Conservation (phyloP, 495 filamentous ascomycete genomes). For the Daldinia vernicosa region DNA sequence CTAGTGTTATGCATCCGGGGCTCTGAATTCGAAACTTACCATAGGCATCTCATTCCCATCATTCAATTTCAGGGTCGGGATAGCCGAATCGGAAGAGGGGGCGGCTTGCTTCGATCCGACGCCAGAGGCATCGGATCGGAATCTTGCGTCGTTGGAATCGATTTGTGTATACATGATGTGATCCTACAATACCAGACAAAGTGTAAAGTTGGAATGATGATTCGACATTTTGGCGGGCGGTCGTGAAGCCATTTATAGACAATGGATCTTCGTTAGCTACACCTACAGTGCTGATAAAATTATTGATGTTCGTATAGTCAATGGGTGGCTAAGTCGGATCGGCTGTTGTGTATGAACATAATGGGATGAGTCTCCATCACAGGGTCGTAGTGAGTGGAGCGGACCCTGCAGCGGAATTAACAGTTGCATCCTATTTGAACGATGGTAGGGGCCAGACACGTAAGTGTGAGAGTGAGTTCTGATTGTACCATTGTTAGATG, state of each 20-base stretch:
- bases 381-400: conserved; percentile 14
- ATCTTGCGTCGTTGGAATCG: conserved; percentile 44
- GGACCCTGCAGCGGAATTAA: conserved; percentile 25
- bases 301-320: conserved; percentile 11
- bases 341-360: conserved; percentile 18
- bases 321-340: conserved; percentile 23
- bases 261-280: conserved; percentile 9
- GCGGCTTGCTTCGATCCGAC: conserved; percentile 48
- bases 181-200: conserved; percentile 2
- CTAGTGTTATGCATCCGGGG: not conserved
- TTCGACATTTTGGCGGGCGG: conserved; percentile 7
- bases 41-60: conserved; percentile 79
- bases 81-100: conserved; percentile 32
- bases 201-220: conserved; percentile 9
- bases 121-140: conserved; percentile 39
- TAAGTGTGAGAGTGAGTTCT: conserved; percentile 17
- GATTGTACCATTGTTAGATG: conserved; percentile 14
- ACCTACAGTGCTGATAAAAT: conserved; percentile 1
- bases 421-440: conserved; percentile 28
- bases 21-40: conserved; percentile 54
- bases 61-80: conserved; percentile 66
- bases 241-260: conserved; percentile 21
- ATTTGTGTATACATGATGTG: not conserved
- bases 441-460: conserved; percentile 15
- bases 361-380: conserved; percentile 24